Conservation (phyloP, 768 basidiomycete genomes). For the Mycena epipterygia region DNA sequence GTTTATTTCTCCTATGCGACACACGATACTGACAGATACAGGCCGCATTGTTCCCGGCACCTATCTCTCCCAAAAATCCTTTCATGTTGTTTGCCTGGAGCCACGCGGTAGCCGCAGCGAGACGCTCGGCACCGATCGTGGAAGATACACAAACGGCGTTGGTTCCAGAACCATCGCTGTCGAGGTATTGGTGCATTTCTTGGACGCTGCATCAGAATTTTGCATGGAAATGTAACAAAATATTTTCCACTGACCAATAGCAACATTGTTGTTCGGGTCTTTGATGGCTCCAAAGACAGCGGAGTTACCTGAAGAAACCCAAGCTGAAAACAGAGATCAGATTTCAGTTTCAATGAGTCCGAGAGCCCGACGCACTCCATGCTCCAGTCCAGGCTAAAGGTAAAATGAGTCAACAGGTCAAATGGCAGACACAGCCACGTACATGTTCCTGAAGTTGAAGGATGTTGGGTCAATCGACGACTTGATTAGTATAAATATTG, state of each 20-base stretch:
- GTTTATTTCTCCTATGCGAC: neutral
- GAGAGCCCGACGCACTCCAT: slow-evolving; percentile 68
- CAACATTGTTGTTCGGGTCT: slow-evolving; percentile 74
- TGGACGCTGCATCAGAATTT: slow-evolving; percentile 8
- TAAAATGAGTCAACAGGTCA: neutral
- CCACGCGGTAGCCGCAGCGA: slow-evolving; percentile 70
- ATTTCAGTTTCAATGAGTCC: neutral
- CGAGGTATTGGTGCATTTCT: slow-evolving; percentile 83
- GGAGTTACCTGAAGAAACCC: slow-evolving; percentile 70
- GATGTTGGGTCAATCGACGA: neutral
- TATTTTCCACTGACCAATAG: slow-evolving; percentile 57
- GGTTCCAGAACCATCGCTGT: slow-evolving; percentile 73
- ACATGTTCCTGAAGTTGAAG: slow-evolving; percentile 34
- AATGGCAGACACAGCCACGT: slow-evolving; percentile 1
- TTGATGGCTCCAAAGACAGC: slow-evolving; percentile 63
- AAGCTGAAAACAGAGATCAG: slow-evolving; percentile 50
- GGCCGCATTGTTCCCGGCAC: slow-evolving; percentile 59
- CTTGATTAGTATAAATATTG: neutral
- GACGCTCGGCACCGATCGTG: slow-evolving; percentile 71
- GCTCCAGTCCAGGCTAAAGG: slow-evolving; percentile 67
- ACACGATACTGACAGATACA: slow-evolving; percentile 28
- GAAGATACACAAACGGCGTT: slow-evolving; percentile 65
- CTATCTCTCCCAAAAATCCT: slow-evolving; percentile 76
- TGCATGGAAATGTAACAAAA: neutral
- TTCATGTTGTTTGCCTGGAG: slow-evolving; percentile 70